phyloP scores from a whole-genome alignment of 495 filamentous ascomycete genomes.

The Pyrenopolyporus hunteri region DNA sequence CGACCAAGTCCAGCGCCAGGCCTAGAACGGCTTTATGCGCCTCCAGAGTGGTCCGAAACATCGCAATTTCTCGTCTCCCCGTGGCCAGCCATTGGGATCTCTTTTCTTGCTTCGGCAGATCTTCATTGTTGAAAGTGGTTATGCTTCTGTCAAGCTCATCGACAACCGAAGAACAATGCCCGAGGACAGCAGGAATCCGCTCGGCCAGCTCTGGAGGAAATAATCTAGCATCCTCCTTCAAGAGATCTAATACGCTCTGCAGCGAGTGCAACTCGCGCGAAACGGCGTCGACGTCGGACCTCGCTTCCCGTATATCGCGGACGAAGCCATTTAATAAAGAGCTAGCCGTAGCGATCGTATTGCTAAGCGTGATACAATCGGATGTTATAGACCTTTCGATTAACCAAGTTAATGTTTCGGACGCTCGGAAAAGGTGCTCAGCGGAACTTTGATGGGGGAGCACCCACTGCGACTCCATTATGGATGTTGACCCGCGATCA shows the following conservation, averaged over 20 bases:
- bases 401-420: conserved; percentile 38
- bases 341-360: conserved; percentile 43
- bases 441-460: conserved; percentile 26
- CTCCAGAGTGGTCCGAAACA: conserved; percentile 44
- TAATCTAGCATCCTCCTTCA: conserved; percentile 51
- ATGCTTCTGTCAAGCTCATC: conserved; percentile 46
- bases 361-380: conserved; percentile 48
- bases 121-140: conserved; percentile 36
- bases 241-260: conserved; percentile 49
- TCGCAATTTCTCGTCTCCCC: conserved; percentile 43
- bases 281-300: conserved; percentile 52
- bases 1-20: conserved; percentile 50
- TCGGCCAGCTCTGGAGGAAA: conserved; percentile 47
- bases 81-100: conserved; percentile 48
- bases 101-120: conserved; percentile 48
- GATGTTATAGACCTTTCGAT: conserved; percentile 49
- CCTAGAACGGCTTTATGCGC: conserved; percentile 49
- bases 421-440: conserved; percentile 29
- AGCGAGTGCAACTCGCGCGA: conserved; percentile 58
- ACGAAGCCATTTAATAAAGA: conserved; percentile 46
- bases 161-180: conserved; percentile 44
- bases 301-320: conserved; percentile 53
- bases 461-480: conserved; percentile 37
- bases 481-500: conserved; percentile 33
- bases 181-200: conserved; percentile 46